Evolutionary conservation across 225 moss, liverwort and hornwort genomes (phyloP), one percentile per base, ranked within the genome.

Genomic region (Bryum argenteum): DNA sequence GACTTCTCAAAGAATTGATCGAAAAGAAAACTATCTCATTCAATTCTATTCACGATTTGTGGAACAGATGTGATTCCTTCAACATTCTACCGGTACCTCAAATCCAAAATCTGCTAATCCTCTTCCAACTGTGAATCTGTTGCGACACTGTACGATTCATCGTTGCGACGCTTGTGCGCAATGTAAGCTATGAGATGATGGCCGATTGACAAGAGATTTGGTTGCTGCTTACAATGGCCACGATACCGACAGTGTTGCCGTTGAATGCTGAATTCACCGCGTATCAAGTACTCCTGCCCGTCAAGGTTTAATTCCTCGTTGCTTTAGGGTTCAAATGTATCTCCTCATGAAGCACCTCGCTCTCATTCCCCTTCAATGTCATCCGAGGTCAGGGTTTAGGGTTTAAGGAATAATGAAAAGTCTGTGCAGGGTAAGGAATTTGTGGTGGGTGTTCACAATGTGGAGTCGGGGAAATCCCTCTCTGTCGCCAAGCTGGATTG

Each of bases 401-500:
- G 23, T 38, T 17, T 14, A 9, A 4, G n/a, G n/a, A 47, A 13
- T 13, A 13, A 47, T 47, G 15, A 14, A 14, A 14, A 13, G 15
- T 20, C 22, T 50, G 59, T 70, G 58, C 72, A 91, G 90, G 86
- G 85, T 19, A 80, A 85, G 74, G 92, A 92, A 58, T 86, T 84
- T 69, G 79, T 85, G 15, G 88, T 92, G 26, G 80, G 89, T 23
- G 74, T 92, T 22, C 87, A 89, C 82, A 88, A 89, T 74, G 84
- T 92, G 67, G 83, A 83, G 62, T n/a, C 67, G 56, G 87, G 78
- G 48, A 88, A 87, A 65, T 87, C 89, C 17, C 81, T 92, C 48
- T 67, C 74, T 53, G 65, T 80, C 70, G 92, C 87, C 11, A 95
- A 89, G 64, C 77, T 89, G 66, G 84, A 95, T 67, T 91, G 92